phyloP scores from a whole-genome alignment of 2,329 filamentous ascomycete genomes.

The Alternaria burnsii region DNA sequence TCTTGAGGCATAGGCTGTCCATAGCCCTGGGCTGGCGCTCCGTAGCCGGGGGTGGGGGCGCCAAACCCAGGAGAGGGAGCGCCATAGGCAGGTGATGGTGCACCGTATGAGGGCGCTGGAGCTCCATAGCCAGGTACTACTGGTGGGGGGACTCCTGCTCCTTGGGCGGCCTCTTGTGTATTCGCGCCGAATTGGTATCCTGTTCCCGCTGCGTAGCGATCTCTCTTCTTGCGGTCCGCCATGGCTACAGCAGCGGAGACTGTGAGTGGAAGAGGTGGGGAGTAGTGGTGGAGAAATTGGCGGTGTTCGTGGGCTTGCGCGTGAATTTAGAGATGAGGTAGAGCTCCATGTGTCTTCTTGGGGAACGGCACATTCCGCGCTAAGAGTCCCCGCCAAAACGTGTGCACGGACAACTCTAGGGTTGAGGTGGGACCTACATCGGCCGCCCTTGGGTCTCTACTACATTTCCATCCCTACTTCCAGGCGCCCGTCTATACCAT shows the following conservation, averaged over 20 bases:
- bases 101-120: slow-evolving; percentile 51
- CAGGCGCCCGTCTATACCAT: slow-evolving; percentile 23
- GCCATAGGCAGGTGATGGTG: slow-evolving; percentile 46
- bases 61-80: slow-evolving; percentile 51
- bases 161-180: slow-evolving; percentile 63
- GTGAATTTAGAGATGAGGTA: slow-evolving; percentile 34
- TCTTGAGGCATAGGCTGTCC: slow-evolving; percentile 61
- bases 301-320: slow-evolving; percentile 27
- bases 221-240: slow-evolving; percentile 77
- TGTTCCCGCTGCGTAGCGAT: slow-evolving; percentile 90
- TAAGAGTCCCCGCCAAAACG: slow-evolving; percentile 35
- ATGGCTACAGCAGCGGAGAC: slow-evolving; percentile 34
- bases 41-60: slow-evolving; percentile 44
- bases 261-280: slow-evolving; percentile 13
- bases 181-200: slow-evolving; percentile 97
- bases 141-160: slow-evolving; percentile 56
- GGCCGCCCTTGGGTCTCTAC: neutral
- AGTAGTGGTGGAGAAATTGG: slow-evolving; percentile 18
- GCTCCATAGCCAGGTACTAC: slow-evolving; percentile 32
- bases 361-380: slow-evolving; percentile 41
- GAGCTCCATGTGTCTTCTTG: slow-evolving; percentile 51
- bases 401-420: slow-evolving; percentile 24
- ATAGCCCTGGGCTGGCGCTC: slow-evolving; percentile 45
- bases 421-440: slow-evolving; percentile 13
- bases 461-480: neutral